These are phyloP conservation scores for Phytophthora gonapodyides DNA, from an alignment of 352 stramenopile genomes.

Conservation along the genomic window DNA sequence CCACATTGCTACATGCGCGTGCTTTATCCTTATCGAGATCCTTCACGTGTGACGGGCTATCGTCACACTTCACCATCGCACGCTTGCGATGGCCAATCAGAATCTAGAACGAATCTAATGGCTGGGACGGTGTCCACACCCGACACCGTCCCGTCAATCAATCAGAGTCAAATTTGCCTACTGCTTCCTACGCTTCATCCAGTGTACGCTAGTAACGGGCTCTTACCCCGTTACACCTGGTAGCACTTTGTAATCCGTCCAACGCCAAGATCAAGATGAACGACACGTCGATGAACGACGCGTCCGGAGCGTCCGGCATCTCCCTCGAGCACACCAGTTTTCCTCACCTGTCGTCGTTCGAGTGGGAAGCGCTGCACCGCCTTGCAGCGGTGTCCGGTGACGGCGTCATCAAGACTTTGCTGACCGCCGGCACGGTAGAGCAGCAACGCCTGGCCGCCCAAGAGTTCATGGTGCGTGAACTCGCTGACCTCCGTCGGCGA, in stretches of 20 bases:
- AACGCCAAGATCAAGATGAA: conserved; percentile 11
- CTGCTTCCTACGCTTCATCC: too few relatives aligned
- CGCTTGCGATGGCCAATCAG: too few relatives aligned
- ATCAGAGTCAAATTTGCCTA: too few relatives aligned
- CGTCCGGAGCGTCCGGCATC: too few relatives aligned
- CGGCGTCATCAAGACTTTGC: conserved; percentile 7
- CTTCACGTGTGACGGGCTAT: too few relatives aligned
- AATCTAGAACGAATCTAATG: too few relatives aligned
- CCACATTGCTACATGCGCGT: too few relatives aligned
- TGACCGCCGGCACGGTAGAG: conserved; percentile 2
- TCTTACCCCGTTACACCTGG: conserved; percentile 27
- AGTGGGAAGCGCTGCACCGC: conserved; percentile 21
- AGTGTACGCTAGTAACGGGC: neutral
- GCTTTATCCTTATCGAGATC: too few relatives aligned
- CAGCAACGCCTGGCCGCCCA: conserved; percentile 6
- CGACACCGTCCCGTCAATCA: too few relatives aligned
- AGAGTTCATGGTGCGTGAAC: conserved; percentile 21
- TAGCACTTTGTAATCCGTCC: conserved; percentile 19
- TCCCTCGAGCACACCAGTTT: conserved; percentile 2
- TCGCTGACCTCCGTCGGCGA: conserved; percentile 17
- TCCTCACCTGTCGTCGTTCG: conserved; percentile 1
- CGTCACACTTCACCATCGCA: too few relatives aligned
- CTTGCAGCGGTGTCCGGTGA: conserved; percentile 7
- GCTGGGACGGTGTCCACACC: too few relatives aligned
- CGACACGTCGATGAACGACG: neutral